A percentile compares a stretch with the other conserved stretches of the same genome.
Conservation (phyloP, 2,329 filamentous ascomycete species). For the Xenoacremonium recifei region DNA sequence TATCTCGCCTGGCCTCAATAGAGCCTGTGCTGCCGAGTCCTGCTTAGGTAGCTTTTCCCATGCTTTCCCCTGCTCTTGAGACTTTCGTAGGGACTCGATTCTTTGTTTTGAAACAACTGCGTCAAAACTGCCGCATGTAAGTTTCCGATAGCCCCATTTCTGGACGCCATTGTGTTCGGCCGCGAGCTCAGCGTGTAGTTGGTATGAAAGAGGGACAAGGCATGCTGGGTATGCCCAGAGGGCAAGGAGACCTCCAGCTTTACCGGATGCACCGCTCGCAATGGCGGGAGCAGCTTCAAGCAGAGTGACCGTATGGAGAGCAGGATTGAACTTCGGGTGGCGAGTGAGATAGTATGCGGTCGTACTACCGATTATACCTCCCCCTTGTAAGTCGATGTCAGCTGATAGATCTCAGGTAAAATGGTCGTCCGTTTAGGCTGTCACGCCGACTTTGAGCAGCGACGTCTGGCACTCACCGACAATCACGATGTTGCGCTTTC, state of each 20-base stretch:
- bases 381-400: conserved; percentile 53
- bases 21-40: conserved; percentile 43
- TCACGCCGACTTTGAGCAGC: not conserved
- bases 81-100: conserved; percentile 28
- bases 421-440: conserved; percentile 1
- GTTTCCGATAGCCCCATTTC: conserved; percentile 81
- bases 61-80: conserved; percentile 35
- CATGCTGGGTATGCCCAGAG: conserved; percentile 87
- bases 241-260: conserved; percentile 86
- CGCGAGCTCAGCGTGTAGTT: conserved; percentile 80
- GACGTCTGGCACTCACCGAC: conserved; percentile 41
- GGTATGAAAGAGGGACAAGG: conserved; percentile 83
- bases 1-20: conserved; percentile 58
- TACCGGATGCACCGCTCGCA: conserved; percentile 90
- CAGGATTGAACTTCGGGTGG: conserved; percentile 75
- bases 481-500: conserved; percentile 48
- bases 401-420: not conserved
- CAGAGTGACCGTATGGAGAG: conserved; percentile 75
- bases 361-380: conserved; percentile 89
- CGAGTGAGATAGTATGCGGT: conserved; percentile 89
- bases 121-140: conserved; percentile 67
- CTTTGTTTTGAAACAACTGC: conserved; percentile 36
- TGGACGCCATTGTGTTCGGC: conserved; percentile 75
- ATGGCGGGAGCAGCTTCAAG: conserved; percentile 81
- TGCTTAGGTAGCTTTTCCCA: conserved; percentile 65